phyloP scores from a whole-genome alignment of 345 rosid species.

The Corchorus capsularis region DNA sequence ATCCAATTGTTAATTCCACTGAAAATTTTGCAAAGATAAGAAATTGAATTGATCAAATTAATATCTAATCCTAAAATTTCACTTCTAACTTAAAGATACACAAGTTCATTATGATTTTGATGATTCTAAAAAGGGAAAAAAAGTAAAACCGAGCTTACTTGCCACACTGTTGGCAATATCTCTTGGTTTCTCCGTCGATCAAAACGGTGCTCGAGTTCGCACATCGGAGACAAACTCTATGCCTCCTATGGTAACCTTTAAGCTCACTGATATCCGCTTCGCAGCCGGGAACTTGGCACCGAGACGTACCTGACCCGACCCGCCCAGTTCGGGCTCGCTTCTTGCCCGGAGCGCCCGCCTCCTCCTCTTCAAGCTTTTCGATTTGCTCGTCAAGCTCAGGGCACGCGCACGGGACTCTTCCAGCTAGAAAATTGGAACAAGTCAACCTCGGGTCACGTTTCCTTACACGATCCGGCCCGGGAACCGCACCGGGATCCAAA shows the following conservation, averaged over 20 bases:
- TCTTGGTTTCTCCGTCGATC: constrained; percentile 68
- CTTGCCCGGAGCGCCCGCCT: constrained; percentile 49
- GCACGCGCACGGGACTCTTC: constrained; percentile 80
- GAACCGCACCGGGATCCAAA: constrained; percentile 23
- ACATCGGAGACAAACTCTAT: constrained; percentile 85
- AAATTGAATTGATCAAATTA: too few relatives aligned
- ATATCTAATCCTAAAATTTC: too few relatives aligned
- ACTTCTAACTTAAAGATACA: too few relatives aligned
- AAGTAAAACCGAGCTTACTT: constrained; percentile 47
- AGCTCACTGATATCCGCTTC: constrained; percentile 86
- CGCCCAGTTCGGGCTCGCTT: constrained; percentile 53
- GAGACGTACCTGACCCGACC: too few relatives aligned
- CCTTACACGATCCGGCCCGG: constrained; percentile 53
- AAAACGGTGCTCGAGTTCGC: constrained; percentile 65
- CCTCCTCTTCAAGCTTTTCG: constrained; percentile 54
- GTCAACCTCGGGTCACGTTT: constrained; percentile 88
- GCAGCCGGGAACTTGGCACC: constrained; percentile 85
- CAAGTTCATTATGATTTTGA: too few relatives aligned
- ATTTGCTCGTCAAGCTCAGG: constrained; percentile 82
- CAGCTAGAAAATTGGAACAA: constrained; percentile 90
- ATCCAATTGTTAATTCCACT: neutral
- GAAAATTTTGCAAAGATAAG: neutral
- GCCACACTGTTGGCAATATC: constrained; percentile 99
- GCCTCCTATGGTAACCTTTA: constrained; percentile 89
- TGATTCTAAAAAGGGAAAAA: too few relatives aligned